These are phyloP conservation scores for Diplodia intermedia DNA, from an alignment of 2,329 filamentous ascomycete species.

Conservation along the genomic window DNA sequence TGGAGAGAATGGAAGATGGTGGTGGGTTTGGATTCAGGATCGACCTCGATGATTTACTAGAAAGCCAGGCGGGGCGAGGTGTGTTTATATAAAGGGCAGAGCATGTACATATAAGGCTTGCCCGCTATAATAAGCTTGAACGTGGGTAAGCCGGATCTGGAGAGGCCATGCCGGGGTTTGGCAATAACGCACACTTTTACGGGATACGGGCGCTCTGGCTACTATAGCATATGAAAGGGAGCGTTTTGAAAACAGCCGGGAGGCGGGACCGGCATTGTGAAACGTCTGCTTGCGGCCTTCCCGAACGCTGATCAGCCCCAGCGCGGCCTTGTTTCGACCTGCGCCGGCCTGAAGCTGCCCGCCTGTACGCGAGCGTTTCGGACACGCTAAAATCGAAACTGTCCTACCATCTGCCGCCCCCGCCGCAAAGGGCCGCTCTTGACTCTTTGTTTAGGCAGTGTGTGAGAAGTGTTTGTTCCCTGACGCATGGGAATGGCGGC, in stretches of 20 bases:
- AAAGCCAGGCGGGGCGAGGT: neutral
- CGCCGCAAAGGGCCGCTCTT: neutral
- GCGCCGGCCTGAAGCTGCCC: neutral
- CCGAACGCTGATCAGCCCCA: neutral
- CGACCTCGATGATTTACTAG: neutral
- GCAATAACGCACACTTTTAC: neutral
- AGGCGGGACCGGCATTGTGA: slow-evolving; percentile 19
- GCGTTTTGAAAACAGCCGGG: slow-evolving; percentile 8
- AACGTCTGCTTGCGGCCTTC: slow-evolving; percentile 8
- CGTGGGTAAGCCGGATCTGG: neutral
- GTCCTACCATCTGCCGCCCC: slow-evolving; percentile 12
- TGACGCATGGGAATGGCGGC: neutral
- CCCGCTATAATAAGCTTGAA: slow-evolving; percentile 2
- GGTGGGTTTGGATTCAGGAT: neutral
- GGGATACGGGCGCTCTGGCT: neutral
- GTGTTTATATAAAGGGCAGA: neutral
- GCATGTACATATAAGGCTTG: neutral
- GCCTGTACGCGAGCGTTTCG: slow-evolving; percentile 11
- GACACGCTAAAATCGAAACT: slow-evolving; percentile 18
- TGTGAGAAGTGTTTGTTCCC: slow-evolving; percentile 10
- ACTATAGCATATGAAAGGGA: slow-evolving; percentile 11
- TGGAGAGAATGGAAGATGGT: neutral
- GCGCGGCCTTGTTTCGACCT: neutral
- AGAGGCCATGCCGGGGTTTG: neutral
- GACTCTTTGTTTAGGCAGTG: neutral